Evolutionary conservation across 116 monocot species (phyloP).

Genomic region (Iris pallida): DNA sequence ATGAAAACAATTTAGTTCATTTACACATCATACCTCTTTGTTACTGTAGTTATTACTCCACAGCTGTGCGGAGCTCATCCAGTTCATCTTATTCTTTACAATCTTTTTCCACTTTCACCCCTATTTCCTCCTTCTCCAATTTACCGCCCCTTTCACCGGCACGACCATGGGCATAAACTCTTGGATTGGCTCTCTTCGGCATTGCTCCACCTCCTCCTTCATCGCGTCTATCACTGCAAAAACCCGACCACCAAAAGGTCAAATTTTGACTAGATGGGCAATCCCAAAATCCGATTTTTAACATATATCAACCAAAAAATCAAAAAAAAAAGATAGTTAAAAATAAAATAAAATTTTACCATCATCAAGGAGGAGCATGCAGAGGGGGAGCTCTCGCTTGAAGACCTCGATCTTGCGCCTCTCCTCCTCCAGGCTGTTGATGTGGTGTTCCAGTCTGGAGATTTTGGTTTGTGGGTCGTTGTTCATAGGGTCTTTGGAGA

Average conservation of each 20-base stretch:
- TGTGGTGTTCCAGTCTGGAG: slow-evolving; percentile 37
- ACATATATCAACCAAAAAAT: no score
- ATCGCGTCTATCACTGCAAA: slow-evolving; percentile 34
- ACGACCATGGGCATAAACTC: slow-evolving; percentile 31
- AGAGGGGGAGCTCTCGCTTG: slow-evolving; percentile 46
- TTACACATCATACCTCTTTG: no score
- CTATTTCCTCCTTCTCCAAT: slow-evolving; percentile 19
- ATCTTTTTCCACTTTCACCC: no score
- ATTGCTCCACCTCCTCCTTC: slow-evolving; percentile 29
- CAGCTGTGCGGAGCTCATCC: no score
- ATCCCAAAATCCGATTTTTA: no score
- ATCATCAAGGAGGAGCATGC: slow-evolving; percentile 30
- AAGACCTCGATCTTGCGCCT: slow-evolving; percentile 58
- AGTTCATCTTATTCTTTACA: no score
- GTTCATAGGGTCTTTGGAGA: slow-evolving; percentile 12
- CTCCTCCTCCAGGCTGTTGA: slow-evolving; percentile 57
- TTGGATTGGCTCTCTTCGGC: slow-evolving; percentile 17
- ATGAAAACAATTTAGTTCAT: no score
- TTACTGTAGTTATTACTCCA: no score
- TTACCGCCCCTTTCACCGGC: no score
- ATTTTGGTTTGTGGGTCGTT: slow-evolving; percentile 10
- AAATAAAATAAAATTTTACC: slow-evolving; percentile 18
- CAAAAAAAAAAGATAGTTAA: no score
- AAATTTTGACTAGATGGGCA: no score
- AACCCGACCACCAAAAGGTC: background rate